Evolutionary conservation across 176 grass and related monocot genomes (phyloP), one percentile per base, ranked within the genome.

Genomic region (Saccharum officinarum): DNA sequence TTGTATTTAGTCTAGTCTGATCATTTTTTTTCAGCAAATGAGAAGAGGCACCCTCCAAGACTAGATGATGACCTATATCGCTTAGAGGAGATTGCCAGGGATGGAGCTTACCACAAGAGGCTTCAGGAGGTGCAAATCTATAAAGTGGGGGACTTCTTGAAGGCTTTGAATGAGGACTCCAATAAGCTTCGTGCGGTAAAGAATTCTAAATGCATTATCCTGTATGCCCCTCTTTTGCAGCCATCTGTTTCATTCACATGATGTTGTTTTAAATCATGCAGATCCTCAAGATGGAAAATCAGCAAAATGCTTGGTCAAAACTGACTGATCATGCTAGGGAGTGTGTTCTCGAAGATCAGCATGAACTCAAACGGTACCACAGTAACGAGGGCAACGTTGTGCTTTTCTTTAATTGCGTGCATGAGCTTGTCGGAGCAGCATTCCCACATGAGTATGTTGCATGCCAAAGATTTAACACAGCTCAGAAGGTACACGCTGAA

Each of bases 1-100:
- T 38, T 77, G 4, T 69, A 13, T 15, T n/a, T 75, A 6, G 39
- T 31, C 7, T 17, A 75, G 26, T 31, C 23, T 75, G 25, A 50
- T 33, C 26, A 4, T 8, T 46, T 30, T 75, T 75, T 74, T 42
- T 8, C 57, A 88, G 87, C 44, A 67, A 84, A 88, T 28, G 82
- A 79, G 57, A 88, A 88, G 75, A 88, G 75, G 34, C 25, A 88
- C 6, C 87, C 87, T 67, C 87, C 87, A 45, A 67, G 20, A 41
- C 45, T 88, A 20, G 18, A 74, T 4, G 75, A 88, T 67, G 75
- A 80, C 1, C 67, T 88, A 22, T 84, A 84, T 37, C 87, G 81
- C 46, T 52, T 88, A 38, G 75, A 88, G 6, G 76, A 88, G 52
- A 88, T 88, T 18, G 14, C 44, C 42, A 88, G 16, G 73, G 59